Evolutionary conservation across 2,329 filamentous ascomycete genomes (phyloP), one percentile per base, ranked within the genome.

Genomic region (Colletotrichum sp.): DNA sequence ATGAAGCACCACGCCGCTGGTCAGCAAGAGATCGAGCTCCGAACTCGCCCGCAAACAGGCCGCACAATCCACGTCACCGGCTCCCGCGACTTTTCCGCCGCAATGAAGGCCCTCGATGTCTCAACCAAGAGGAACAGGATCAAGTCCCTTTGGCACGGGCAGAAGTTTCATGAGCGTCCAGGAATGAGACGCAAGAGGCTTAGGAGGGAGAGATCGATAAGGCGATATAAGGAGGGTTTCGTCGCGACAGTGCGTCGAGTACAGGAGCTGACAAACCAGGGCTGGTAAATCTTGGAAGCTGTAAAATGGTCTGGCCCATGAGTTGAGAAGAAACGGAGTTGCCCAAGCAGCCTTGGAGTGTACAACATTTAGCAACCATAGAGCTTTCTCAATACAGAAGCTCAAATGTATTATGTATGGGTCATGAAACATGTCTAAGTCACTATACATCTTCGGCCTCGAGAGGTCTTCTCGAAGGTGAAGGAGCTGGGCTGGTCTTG

Each of bases 171-270:
- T 84, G 95, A 97, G 88, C 87, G 95, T 63, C 90, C 90, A 0
- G 95, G 95, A 3, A 81, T 95, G 81, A 95, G 94, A 90, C 90
- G 93, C 84, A 98, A 97, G 91, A 90, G 95, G 80, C 85, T 95
- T 79, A 88, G 87, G 83, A 92, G 91, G 76, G 88, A 93, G 87
- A 88, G 95, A 77, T 96, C 94, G 93, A 89, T 91, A 83, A 86
- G 79, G 78, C 90, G 91, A 76, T 97, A 96, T 85, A 92, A 91
- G 88, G 83, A 84, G 36, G 93, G 92, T 6, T 96, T 97, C 85
- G 89, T 87, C 83, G 89, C 89, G 7, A 91, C 92, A 13, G 90
- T 95, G 9, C 82, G 80, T 55, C 88, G 94, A 79, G 94, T 95
- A 8, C 87, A 90, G 81, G 90, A 94, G 83, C 88, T 98, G 86